Conservation (phyloP, 2,329 filamentous ascomycete species). For the Didymella pinodella region DNA sequence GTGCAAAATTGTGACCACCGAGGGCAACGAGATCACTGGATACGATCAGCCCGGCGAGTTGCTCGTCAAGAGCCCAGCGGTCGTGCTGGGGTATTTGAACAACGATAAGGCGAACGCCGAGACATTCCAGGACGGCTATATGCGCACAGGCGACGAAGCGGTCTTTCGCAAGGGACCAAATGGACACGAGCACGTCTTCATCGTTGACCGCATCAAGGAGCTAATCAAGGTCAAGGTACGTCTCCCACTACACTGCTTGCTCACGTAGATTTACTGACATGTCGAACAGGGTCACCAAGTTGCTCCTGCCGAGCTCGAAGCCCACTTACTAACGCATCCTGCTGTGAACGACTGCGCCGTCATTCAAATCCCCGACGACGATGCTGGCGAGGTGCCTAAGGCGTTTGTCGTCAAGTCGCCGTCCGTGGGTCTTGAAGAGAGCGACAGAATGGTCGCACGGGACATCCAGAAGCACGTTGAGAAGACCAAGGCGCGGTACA, state of each 20-base stretch:
- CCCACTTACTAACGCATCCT: conserved; percentile 77
- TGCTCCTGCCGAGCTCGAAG: conserved; percentile 82
- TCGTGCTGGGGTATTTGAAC: conserved; percentile 84
- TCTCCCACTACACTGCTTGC: background rate
- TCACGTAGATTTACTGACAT: background rate
- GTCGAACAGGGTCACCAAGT: conserved; percentile 76
- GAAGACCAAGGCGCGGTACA: conserved; percentile 67
- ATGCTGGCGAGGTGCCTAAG: conserved; percentile 69
- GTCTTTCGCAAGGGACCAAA: conserved; percentile 66
- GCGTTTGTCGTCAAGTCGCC: conserved; percentile 69
- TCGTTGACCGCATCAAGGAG: conserved; percentile 83
- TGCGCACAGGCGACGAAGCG: conserved; percentile 76
- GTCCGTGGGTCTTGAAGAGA: conserved; percentile 61
- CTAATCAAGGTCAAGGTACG: conserved; percentile 79
- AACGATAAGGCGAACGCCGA: conserved; percentile 84
- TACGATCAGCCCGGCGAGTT: conserved; percentile 83
- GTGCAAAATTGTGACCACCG: conserved; percentile 71
- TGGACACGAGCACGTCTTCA: conserved; percentile 81
- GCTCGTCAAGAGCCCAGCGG: conserved; percentile 71
- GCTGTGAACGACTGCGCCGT: conserved; percentile 81
- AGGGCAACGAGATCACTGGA: conserved; percentile 73
- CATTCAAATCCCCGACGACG: conserved; percentile 73
- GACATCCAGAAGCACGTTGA: conserved; percentile 67
- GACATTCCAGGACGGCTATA: conserved; percentile 79
- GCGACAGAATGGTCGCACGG: conserved; percentile 56